A percentile compares a stretch with the other conserved stretches of the same genome.
phyloP scores from a whole-genome alignment of 768 basidiomycete species.

The Coprinellus micaceus region DNA sequence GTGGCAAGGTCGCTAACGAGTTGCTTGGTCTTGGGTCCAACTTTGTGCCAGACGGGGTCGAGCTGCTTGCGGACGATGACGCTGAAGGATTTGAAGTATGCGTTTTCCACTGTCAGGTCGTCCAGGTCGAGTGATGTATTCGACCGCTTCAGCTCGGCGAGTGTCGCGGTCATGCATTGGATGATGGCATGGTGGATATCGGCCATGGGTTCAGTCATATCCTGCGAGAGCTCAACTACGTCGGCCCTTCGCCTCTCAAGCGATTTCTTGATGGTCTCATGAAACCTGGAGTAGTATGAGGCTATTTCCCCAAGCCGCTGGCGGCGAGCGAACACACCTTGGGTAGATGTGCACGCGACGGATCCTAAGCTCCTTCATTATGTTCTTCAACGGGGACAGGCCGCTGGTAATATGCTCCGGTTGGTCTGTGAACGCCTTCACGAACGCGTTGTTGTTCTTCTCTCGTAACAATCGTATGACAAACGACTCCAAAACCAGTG shows the following conservation, averaged over 20 bases:
- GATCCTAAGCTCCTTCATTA: conserved; percentile 90
- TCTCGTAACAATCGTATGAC: conserved; percentile 88
- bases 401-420: conserved; percentile 94
- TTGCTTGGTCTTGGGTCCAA: conserved; percentile 87
- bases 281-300: conserved; percentile 58
- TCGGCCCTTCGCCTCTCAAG: conserved; percentile 84
- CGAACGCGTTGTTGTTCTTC: conserved; percentile 84
- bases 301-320: background rate
- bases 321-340: conserved; percentile 43
- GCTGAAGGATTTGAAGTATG: conserved; percentile 93
- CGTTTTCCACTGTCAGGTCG: conserved; percentile 87
- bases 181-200: conserved; percentile 90
- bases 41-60: conserved; percentile 95
- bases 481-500: conserved; percentile 86
- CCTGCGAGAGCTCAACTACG: conserved; percentile 87
- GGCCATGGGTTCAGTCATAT: conserved; percentile 81
- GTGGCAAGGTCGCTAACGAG: conserved; percentile 86
- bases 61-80: conserved; percentile 82
- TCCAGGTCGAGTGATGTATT: conserved; percentile 85
- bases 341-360: conserved; percentile 91
- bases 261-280: conserved; percentile 79
- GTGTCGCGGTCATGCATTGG: conserved; percentile 88
- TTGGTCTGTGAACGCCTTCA: conserved; percentile 97
- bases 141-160: conserved; percentile 86
- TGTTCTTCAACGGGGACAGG: conserved; percentile 84